Evolutionary conservation across 257 asterid genomes (phyloP).

Genomic region (Solanum chilense): DNA sequence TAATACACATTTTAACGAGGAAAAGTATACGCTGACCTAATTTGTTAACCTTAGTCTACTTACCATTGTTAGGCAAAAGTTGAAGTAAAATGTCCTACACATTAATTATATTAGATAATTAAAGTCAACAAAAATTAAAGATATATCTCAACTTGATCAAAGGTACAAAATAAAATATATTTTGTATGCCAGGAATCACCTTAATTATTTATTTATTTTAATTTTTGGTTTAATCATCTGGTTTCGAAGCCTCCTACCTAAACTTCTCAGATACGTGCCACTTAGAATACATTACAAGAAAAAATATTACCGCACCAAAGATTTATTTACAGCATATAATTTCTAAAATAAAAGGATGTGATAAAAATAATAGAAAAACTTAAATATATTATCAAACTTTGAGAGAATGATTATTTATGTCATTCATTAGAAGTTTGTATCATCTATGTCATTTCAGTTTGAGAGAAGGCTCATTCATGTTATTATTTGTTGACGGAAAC

Average conservation of each 20-base stretch:
- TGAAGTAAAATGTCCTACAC: not conserved
- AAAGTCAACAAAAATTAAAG: not conserved
- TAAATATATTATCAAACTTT: too few species aligned
- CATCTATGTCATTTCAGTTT: too few species aligned
- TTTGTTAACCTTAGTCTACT: not conserved
- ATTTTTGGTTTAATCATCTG: not conserved
- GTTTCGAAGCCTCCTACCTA: not conserved
- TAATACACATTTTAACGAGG: not conserved
- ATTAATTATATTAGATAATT: not conserved
- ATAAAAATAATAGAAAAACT: too few species aligned
- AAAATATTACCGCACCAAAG: too few species aligned
- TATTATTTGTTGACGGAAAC: too few species aligned
- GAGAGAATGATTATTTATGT: too few species aligned
- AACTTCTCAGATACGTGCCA: too few species aligned
- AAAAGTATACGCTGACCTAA: not conserved
- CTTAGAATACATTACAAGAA: too few species aligned
- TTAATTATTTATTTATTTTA: not conserved
- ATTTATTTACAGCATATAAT: not conserved
- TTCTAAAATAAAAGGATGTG: not conserved
- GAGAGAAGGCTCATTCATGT: fast-evolving
- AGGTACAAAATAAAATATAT: not conserved
- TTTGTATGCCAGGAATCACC: not conserved
- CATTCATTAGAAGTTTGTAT: too few species aligned
- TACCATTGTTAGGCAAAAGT: not conserved
- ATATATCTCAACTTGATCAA: not conserved